These are phyloP conservation scores for Cokeromyces recurvatus DNA, from an alignment of 371 early-diverging fungal species.

Conservation along the genomic window DNA sequence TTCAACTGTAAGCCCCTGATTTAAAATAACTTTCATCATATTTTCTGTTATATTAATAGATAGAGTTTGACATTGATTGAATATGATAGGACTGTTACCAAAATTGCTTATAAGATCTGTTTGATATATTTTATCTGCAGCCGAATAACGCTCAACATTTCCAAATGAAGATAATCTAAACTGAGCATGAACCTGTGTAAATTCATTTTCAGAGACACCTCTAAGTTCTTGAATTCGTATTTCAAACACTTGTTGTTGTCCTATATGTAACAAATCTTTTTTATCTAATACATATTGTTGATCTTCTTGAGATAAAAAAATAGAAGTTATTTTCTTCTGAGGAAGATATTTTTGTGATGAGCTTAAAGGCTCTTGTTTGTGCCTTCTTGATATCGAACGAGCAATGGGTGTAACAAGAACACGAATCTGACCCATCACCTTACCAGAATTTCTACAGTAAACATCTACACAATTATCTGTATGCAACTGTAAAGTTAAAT, in stretches of 20 bases:
- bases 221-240: constrained; percentile 57
- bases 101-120: constrained; percentile 63
- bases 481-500: constrained; percentile 45
- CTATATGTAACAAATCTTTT: constrained; percentile 29
- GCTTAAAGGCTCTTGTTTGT: background rate
- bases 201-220: constrained; percentile 59
- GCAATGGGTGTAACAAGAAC: constrained; percentile 46
- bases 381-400: constrained; percentile 19
- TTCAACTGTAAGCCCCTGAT: constrained; percentile 48
- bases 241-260: constrained; percentile 65
- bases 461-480: constrained; percentile 53
- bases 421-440: constrained; percentile 42
- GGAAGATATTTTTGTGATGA: background rate
- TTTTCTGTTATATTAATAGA: constrained; percentile 41
- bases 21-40: constrained; percentile 43
- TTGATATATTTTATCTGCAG: constrained; percentile 54
- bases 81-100: constrained; percentile 38
- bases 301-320: background rate
- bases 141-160: constrained; percentile 27
- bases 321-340: background rate
- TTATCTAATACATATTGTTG: constrained; percentile 4
- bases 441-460: constrained; percentile 52
- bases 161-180: constrained; percentile 63
- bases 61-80: constrained; percentile 61
- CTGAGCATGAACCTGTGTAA: constrained; percentile 74